Evolutionary conservation across 352 stramenopile species (phyloP).

Genomic region (Globisporangium carolinianum): DNA sequence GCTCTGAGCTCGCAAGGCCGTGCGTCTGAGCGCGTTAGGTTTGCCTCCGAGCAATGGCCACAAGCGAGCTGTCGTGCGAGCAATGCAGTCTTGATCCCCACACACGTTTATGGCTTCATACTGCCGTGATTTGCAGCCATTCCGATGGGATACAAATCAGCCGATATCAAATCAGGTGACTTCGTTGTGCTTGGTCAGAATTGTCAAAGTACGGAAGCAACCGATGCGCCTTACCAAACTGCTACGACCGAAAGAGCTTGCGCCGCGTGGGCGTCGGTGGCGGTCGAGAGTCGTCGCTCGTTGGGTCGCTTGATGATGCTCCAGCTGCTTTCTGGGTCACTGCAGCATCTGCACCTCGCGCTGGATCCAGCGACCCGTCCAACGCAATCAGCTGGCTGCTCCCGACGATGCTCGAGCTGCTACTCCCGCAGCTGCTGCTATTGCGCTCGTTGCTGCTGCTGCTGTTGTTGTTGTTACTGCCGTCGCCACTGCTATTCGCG

Average conservation of each 20-base stretch:
- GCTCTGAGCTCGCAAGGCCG: no score
- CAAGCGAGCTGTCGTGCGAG: no score
- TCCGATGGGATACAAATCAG: no score
- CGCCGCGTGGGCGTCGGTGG: constrained; percentile 1
- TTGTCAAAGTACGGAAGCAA: no score
- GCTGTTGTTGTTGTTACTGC: constrained; percentile 9
- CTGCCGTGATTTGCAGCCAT: no score
- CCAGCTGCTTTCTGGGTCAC: not conserved
- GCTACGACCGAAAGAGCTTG: constrained; percentile 8
- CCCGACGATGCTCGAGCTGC: constrained; percentile 10
- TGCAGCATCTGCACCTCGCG: not conserved
- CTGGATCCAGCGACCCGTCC: not conserved
- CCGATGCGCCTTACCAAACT: not conserved
- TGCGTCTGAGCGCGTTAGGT: no score
- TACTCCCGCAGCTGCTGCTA: constrained; percentile 6
- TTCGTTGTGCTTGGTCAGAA: no score
- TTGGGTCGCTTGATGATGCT: no score
- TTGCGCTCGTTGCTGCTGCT: constrained; percentile 15
- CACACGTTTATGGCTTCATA: no score
- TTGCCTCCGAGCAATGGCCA: no score
- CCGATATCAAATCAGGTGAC: no score
- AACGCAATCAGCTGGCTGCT: not conserved
- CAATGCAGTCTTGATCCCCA: no score
- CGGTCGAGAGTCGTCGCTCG: not conserved
- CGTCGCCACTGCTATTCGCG: not conserved